A percentile compares a stretch with the other conserved stretches of the same genome.
Conservation (phyloP, 2,329 filamentous ascomycete genomes). For the Apiospora marii region DNA sequence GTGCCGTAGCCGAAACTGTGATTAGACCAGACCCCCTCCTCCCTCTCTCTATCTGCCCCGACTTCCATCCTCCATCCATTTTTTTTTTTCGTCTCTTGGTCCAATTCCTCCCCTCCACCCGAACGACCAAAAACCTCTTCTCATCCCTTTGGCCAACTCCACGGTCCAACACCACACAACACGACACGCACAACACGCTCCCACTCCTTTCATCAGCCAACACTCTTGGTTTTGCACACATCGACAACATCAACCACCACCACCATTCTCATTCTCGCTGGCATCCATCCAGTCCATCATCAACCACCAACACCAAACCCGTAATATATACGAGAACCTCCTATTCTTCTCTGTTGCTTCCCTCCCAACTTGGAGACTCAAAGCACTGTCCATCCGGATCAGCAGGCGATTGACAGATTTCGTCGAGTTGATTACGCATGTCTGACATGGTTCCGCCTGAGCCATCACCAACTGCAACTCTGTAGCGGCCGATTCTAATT, state of each 20-base stretch:
- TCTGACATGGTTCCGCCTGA: constrained; percentile 13
- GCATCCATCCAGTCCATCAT: no score
- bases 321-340: neutral
- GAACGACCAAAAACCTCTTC: neutral
- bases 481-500: neutral
- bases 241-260: constrained; percentile 2
- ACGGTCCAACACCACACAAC: constrained; percentile 16
- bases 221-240: constrained; percentile 2
- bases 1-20: constrained; percentile 24
- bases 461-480: neutral
- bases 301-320: neutral
- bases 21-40: constrained; percentile 23
- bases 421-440: neutral
- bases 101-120: constrained; percentile 16
- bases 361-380: neutral
- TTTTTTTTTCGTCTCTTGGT: constrained; percentile 19
- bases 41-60: neutral
- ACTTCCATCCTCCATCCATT: constrained; percentile 20
- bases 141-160: constrained; percentile 1
- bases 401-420: neutral
- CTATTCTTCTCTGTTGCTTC: neutral
- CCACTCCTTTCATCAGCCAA: constrained; percentile 19
- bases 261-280: neutral
- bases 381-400: neutral
- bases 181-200: constrained; percentile 11